A percentile compares a stretch with the other conserved stretches of the same genome.
These are phyloP conservation scores for Plasmodium gaboni DNA, from an alignment of 169 alveolate species.

Conservation along the genomic window DNA sequence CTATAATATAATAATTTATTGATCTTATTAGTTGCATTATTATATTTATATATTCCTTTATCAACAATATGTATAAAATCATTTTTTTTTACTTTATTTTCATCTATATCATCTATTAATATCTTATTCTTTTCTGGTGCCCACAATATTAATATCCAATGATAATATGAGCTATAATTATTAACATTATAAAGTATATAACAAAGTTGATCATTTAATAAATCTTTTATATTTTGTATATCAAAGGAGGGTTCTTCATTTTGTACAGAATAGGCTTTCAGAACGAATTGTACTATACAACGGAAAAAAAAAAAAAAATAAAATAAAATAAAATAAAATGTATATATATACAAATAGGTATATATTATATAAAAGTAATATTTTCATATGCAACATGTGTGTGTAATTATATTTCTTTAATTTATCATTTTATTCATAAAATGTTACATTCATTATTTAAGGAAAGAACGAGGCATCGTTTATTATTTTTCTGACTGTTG, in stretches of 20 bases:
- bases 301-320: not conserved
- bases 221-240: conserved; percentile 21
- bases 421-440: not conserved
- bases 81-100: conserved; percentile 4
- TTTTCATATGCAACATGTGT: no score
- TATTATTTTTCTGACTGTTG: conserved; percentile 58
- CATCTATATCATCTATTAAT: not conserved
- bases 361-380: not conserved
- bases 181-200: conserved; percentile 24
- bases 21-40: not conserved
- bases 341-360: not conserved
- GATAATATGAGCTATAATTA: conserved; percentile 10
- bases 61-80: not conserved
- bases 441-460: conserved; percentile 41
- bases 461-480: conserved; percentile 44
- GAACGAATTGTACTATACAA: conserved; percentile 29
- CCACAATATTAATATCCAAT: conserved; percentile 55
- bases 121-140: conserved; percentile 18
- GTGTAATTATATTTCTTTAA: not conserved
- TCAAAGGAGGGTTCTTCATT: conserved; percentile 16
- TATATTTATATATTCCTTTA: conserved; percentile 14
- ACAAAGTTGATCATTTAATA: conserved; percentile 23
- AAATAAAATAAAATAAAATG: not conserved
- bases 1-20: conserved; percentile 32
- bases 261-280: conserved; percentile 35